phyloP scores from a whole-genome alignment of 1,139 yeast species.

The Hyphopichia pseudoburtonii region DNA sequence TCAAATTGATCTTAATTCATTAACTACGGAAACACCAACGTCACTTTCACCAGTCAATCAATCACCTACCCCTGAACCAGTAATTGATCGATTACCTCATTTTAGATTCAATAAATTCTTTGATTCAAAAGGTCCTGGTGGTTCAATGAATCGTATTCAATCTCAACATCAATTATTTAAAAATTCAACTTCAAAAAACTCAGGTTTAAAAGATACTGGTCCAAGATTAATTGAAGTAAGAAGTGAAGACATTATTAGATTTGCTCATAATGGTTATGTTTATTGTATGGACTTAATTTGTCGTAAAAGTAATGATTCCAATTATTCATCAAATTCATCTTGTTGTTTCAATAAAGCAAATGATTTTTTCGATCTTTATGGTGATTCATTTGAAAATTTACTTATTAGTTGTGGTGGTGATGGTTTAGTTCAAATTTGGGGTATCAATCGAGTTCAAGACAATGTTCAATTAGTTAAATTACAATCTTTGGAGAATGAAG shows the following conservation, averaged over 20 bases:
- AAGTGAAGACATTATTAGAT: conserved; percentile 60
- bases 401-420: conserved; percentile 80
- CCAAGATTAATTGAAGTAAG: conserved; percentile 64
- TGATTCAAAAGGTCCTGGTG: conserved; percentile 88
- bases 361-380: conserved; percentile 22
- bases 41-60: not conserved
- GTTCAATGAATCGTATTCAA: conserved; percentile 41
- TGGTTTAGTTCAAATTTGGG: conserved; percentile 82
- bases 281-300: conserved; percentile 64
- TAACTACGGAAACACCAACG: not conserved
- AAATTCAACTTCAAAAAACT: conserved; percentile 11
- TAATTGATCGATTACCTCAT: conserved; percentile 61
- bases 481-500: conserved; percentile 60
- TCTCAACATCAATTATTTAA: conserved; percentile 29
- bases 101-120: conserved; percentile 82
- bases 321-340: not conserved
- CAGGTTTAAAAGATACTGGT: not conserved
- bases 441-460: conserved; percentile 14
- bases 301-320: conserved; percentile 9
- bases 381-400: conserved; percentile 15
- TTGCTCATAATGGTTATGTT: conserved; percentile 91
- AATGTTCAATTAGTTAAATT: conserved; percentile 17
- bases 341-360: conserved; percentile 8
- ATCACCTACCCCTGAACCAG: conserved; percentile 7
- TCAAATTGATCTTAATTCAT: conserved; percentile 21